Evolutionary conservation across 805 yeast species (phyloP), one percentile per base, ranked within the genome.

Genomic region (Teunomyces stri): DNA sequence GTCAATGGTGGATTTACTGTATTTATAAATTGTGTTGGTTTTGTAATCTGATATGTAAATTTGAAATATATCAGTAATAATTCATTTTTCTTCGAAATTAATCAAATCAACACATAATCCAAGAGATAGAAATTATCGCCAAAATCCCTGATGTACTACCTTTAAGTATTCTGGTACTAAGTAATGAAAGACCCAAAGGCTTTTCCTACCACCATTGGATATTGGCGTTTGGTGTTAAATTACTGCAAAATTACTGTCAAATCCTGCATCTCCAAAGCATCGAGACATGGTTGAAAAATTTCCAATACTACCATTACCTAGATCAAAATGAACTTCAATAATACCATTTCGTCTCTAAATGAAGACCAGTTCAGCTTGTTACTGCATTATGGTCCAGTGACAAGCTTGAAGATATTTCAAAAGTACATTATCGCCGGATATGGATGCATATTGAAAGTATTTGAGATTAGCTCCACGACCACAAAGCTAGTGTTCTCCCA

Each of bases 371-470:
- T 65, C 9, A 37, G 27, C 6, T 53, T 59, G 6, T 39, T 64
- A 22, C 41, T 46, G 3, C 84, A 79, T 52, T 71, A 76, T 54
- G 91, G 95, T 1, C 94, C 96, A 0, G 81, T 87, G 0, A 80
- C 94, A 2, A 79, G 87, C 2, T 69, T 87, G 31, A 76, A 72
- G 52, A 53, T 70, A 39, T 75, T 78, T 51, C 55, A 62, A 7
- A 60, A 71, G 2, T 66, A 65, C 30, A 53, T 69, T 0, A 62
- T 80, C 5, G 83, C 81, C 2, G 96, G 92, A 0, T 79, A 82
- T 52, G 97, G 97, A 0, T 85, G 94, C 2, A 62, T 62, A 10
- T 60, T 90, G 45, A 77, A 79, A 53, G 65, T 82, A 1, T 85
- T 79, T 61, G 70, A 78, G 51, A 71, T 79, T 58, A 58, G 54